Evolutionary conservation across 192 early-diverging fungal genomes (phyloP).

Genomic region (Mortierella antarctica): DNA sequence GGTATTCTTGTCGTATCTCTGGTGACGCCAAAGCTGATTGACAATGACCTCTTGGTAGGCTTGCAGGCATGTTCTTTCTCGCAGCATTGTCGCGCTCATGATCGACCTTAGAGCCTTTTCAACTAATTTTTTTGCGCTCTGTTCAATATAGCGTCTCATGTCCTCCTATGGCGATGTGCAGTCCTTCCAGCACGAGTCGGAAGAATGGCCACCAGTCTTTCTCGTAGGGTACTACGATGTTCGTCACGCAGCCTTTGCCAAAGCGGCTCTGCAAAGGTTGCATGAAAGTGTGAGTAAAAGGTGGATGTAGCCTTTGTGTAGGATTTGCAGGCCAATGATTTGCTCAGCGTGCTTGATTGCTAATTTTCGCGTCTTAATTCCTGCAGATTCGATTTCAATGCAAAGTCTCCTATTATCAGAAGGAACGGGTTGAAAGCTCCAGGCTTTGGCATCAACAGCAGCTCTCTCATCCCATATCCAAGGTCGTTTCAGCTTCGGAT

Average conservation of each 20-base stretch:
- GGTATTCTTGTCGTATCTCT: constrained; percentile 40
- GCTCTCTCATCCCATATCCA: background rate
- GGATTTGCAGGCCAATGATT: too few species aligned
- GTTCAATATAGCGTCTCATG: constrained; percentile 35
- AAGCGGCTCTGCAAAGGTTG: constrained; percentile 33
- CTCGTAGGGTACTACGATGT: constrained; percentile 64
- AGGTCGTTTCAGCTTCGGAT: too few species aligned
- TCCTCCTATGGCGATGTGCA: constrained; percentile 52
- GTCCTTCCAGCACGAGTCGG: constrained; percentile 38
- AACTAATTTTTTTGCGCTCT: background rate
- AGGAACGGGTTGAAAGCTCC: background rate
- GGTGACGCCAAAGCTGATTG: constrained; percentile 20
- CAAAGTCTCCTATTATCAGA: constrained; percentile 29
- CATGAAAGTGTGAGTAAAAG: constrained; percentile 39
- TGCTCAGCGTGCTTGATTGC: background rate
- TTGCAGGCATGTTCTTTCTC: background rate
- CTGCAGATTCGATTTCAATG: constrained; percentile 24
- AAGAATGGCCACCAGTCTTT: constrained; percentile 11
- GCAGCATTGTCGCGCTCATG: background rate
- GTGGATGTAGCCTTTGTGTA: too few species aligned
- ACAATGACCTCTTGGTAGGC: constrained; percentile 48
- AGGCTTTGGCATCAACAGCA: background rate
- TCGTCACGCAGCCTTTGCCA: constrained; percentile 52
- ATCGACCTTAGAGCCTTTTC: background rate
- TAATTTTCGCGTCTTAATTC: background rate